These are phyloP conservation scores for Penicillium sp. DNA, from an alignment of 2,329 filamentous ascomycete genomes.

Conservation along the genomic window DNA sequence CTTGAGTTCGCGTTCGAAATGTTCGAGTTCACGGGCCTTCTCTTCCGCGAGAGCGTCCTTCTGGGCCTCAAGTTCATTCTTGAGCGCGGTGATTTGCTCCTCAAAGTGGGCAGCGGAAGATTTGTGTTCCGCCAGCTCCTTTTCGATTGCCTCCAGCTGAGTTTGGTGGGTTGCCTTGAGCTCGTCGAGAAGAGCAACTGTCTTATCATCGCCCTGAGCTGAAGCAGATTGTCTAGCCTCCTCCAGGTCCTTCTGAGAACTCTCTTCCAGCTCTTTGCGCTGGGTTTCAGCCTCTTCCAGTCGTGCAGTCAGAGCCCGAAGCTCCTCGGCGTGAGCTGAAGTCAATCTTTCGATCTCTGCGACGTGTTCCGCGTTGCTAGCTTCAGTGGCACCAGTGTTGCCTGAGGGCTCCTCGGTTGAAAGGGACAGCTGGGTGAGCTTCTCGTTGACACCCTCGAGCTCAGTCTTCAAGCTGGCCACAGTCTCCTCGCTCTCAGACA, in stretches of 20 bases:
- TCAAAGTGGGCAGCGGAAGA: conserved; percentile 30
- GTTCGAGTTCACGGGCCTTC: conserved; percentile 34
- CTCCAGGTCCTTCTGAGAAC: conserved; percentile 40
- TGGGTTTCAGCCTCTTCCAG: conserved; percentile 39
- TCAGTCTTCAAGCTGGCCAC: conserved; percentile 36
- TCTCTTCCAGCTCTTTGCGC: conserved; percentile 39
- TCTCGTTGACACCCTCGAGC: conserved; percentile 38
- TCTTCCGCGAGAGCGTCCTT: conserved; percentile 32
- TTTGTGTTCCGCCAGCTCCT: conserved; percentile 37
- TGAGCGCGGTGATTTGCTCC: conserved; percentile 32
- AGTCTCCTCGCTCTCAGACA: conserved; percentile 39
- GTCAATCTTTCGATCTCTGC: conserved; percentile 36
- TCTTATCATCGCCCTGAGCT: conserved; percentile 38
- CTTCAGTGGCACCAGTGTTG: conserved; percentile 24
- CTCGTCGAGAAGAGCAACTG: conserved; percentile 37
- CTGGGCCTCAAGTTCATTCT: conserved; percentile 34
- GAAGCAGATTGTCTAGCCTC: conserved; percentile 39
- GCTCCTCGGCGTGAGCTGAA: conserved; percentile 33
- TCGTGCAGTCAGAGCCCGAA: conserved; percentile 34
- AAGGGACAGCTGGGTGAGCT: conserved; percentile 33
- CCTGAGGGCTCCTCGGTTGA: conserved; percentile 27
- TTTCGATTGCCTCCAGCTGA: conserved; percentile 38
- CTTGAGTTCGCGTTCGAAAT: conserved; percentile 36
- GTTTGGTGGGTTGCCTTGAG: conserved; percentile 39
- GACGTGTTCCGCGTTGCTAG: conserved; percentile 33